phyloP scores from a whole-genome alignment of 345 rosid genomes.

The Eucalyptus melliodora region DNA sequence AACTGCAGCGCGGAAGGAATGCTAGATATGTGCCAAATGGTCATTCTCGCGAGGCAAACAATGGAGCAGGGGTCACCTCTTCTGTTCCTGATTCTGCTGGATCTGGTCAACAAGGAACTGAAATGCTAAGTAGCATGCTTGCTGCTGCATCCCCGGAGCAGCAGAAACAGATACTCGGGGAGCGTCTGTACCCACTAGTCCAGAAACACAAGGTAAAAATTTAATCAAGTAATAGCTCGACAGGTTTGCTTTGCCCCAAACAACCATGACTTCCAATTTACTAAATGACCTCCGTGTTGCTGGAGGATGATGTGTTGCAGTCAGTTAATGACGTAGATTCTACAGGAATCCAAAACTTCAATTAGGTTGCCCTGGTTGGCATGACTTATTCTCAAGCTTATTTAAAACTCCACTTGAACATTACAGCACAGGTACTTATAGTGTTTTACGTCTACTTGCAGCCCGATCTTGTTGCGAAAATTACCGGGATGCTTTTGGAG shows the following conservation, averaged over 20 bases:
- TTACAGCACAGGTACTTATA: neutral
- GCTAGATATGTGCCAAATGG: slow-evolving; percentile 26
- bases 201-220: slow-evolving; percentile 40
- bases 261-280: neutral
- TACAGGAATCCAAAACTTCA: neutral
- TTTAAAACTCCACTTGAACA: neutral
- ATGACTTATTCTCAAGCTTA: neutral
- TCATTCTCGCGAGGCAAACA: slow-evolving; percentile 19
- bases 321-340: neutral
- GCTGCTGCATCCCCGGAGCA: slow-evolving; percentile 39
- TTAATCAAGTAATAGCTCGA: neutral
- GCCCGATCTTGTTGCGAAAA: slow-evolving; percentile 66
- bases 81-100: slow-evolving; percentile 14
- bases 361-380: neutral
- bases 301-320: neutral
- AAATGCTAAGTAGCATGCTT: slow-evolving; percentile 46
- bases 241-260: neutral
- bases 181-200: slow-evolving; percentile 51
- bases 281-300: neutral
- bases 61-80: slow-evolving; percentile 10
- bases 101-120: slow-evolving; percentile 14
- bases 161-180: slow-evolving; percentile 59
- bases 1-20: slow-evolving; percentile 19
- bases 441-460: slow-evolving; percentile 4
- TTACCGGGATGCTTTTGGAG: slow-evolving; percentile 77